phyloP scores from a whole-genome alignment of 805 yeast species.

The Blastobotrys robertii region DNA sequence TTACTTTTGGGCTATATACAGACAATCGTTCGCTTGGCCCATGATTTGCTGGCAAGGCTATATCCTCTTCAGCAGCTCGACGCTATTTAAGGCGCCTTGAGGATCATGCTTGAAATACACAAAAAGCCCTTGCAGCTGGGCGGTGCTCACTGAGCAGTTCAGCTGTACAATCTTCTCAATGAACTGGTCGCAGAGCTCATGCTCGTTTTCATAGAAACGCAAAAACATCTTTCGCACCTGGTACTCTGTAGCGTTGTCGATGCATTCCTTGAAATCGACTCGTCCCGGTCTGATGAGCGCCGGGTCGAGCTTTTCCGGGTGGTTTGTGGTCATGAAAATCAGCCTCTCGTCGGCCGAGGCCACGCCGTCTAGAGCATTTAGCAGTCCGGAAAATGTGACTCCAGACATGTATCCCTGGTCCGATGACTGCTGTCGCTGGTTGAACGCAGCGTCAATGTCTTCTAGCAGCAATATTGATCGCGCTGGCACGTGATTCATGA shows the following conservation, averaged over 20 bases:
- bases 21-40: background rate
- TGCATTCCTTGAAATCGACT: conserved; percentile 71
- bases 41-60: background rate
- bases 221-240: conserved; percentile 80
- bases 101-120: conserved; percentile 86
- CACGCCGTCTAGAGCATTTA: conserved; percentile 94
- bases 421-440: conserved; percentile 60
- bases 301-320: conserved; percentile 87
- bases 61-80: conserved; percentile 20
- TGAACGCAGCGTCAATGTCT: conserved; percentile 95
- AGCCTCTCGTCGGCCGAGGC: conserved; percentile 95
- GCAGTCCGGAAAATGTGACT: conserved; percentile 88
- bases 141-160: conserved; percentile 66
- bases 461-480: conserved; percentile 77
- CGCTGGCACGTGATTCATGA: conserved; percentile 94
- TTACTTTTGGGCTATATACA: background rate
- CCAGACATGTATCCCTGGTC: conserved; percentile 79
- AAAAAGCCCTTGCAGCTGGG: conserved; percentile 90
- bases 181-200: conserved; percentile 45
- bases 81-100: conserved; percentile 58
- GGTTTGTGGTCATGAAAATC: conserved; percentile 97
- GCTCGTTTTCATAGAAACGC: conserved; percentile 65
- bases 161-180: conserved; percentile 37
- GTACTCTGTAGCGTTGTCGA: conserved; percentile 77
- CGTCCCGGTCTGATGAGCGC: conserved; percentile 94